Evolutionary conservation across 2,329 filamentous ascomycete species (phyloP).

Genomic region (Cercospora brassicicola): DNA sequence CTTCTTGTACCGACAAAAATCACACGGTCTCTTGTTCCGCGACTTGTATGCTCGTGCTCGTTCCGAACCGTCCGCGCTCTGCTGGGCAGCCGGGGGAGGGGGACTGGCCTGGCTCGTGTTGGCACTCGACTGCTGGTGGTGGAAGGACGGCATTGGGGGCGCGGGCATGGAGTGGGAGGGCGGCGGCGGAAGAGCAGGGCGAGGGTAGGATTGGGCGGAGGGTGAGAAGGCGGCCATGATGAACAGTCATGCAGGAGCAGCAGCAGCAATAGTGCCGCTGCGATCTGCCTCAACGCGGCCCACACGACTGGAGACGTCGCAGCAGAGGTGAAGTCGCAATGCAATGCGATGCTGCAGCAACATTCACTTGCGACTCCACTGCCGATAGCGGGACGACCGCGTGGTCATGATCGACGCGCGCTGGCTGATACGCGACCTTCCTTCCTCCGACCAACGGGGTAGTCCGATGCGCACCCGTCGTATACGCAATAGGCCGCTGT

Average conservation of each 20-base stretch:
- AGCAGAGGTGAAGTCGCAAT: constrained; percentile 9
- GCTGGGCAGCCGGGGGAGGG: constrained; percentile 7
- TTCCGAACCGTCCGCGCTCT: constrained; percentile 25
- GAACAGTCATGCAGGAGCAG: background rate
- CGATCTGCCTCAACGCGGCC: constrained; percentile 5
- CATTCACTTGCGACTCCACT: constrained; percentile 12
- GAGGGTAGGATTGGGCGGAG: background rate
- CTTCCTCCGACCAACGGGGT: background rate
- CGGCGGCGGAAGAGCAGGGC: constrained; percentile 13
- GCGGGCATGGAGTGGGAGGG: constrained; percentile 18
- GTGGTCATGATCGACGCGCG: constrained; percentile 13
- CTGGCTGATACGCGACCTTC: constrained; percentile 1
- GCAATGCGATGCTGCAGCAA: constrained; percentile 12
- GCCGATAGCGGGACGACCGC: constrained; percentile 18
- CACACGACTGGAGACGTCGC: constrained; percentile 5
- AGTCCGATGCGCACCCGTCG: constrained; percentile 8
- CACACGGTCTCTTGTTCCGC: constrained; percentile 46
- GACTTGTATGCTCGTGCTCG: constrained; percentile 41
- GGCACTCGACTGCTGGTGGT: constrained; percentile 15
- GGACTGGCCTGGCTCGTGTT: constrained; percentile 17
- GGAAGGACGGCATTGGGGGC: constrained; percentile 26
- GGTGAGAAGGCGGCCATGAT: constrained; percentile 5
- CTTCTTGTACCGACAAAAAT: constrained; percentile 50
- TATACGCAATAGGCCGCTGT: background rate
- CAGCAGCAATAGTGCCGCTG: background rate